Evolutionary conservation across 164 flowering plant genomes (phyloP).

Genomic region (Protea cynaroides): DNA sequence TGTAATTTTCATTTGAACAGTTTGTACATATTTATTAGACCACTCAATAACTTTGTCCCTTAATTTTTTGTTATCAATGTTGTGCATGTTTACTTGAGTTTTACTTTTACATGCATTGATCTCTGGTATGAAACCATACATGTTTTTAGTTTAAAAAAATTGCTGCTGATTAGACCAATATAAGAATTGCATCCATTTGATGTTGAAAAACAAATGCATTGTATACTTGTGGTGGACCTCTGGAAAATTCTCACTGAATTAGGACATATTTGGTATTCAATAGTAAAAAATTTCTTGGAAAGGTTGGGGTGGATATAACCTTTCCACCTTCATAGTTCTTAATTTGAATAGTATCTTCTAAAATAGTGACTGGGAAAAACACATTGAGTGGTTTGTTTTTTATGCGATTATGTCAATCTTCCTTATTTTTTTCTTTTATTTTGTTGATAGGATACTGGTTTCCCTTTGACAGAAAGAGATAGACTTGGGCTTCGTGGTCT

Average conservation of each 20-base stretch:
- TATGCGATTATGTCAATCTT: not conserved
- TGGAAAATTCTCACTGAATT: not conserved
- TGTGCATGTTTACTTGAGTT: too few relatives aligned
- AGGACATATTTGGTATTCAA: not conserved
- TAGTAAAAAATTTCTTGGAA: not conserved
- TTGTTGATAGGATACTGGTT: conserved; percentile 80
- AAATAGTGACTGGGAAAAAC: not conserved
- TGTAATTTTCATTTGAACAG: too few relatives aligned
- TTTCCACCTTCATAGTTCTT: not conserved
- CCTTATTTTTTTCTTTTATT: conserved; percentile 12
- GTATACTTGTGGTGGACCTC: not conserved
- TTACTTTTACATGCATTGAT: too few relatives aligned
- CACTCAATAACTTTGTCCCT: too few relatives aligned
- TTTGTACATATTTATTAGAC: too few relatives aligned
- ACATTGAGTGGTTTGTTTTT: not conserved
- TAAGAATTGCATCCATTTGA: not conserved
- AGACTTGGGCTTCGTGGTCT: conserved; percentile 98
- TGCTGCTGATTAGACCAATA: too few relatives aligned
- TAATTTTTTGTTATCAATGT: too few relatives aligned
- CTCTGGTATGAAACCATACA: too few relatives aligned
- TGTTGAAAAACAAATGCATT: not conserved
- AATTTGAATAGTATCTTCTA: not conserved
- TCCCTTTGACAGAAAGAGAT: conserved; percentile 92
- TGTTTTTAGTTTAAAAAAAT: too few relatives aligned
- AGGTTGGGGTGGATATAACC: not conserved